Base-by-base conservation (phyloP, 2,329 filamentous ascomycete genomes). In the Calycina herbarum region DNA sequence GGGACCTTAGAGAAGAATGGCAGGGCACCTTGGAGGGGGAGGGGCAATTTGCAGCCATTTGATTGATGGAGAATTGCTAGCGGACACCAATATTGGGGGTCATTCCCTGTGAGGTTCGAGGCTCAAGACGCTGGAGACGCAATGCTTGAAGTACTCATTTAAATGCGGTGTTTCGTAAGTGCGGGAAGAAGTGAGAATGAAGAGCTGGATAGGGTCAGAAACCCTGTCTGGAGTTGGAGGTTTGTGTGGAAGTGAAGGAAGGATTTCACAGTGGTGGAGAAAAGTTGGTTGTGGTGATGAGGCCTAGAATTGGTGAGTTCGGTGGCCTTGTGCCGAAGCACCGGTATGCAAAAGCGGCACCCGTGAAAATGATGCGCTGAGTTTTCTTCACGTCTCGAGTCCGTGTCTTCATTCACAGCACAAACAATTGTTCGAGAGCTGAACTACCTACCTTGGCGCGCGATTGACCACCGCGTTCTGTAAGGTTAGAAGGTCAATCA, bases 31-130 rank as follows among this genome's bases (percentile, higher is more conserved):
- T 54, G 24, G 48, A 54, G 48, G 48, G 48, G 31, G 27, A 57
- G 27, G 56, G 56, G 56, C 29, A 20, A n/a, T 31, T 65, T 20
- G 45, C 8, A 10, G 35, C 20, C 13, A 17, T 51, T 33, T 69
- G 65, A 69, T 69, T 69, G 67, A 67, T 67, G 67, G 67, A 69
- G 64, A 69, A 69, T 54, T 54, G 20, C 38, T 24, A 54, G 42
- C 20, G 48, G 48, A 13, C 24, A 54, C 48, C 48, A 54, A 24
- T 5, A 13, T 27, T 54, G 24, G n/a, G 20, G 48, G n/a, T 54
- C 48, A 27, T 27, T 54, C 10, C 17, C 20, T 54, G 20, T 27
- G 20, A 5, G 11, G 8, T 27, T 54, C 48, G 48, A 54, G 20
- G 48, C 48, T 54, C 48, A 54, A 54, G 11, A 24, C 20, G 48